Evolutionary conservation across 768 basidiomycete genomes (phyloP).

Genomic region (Thelephora aurantiotincta): DNA sequence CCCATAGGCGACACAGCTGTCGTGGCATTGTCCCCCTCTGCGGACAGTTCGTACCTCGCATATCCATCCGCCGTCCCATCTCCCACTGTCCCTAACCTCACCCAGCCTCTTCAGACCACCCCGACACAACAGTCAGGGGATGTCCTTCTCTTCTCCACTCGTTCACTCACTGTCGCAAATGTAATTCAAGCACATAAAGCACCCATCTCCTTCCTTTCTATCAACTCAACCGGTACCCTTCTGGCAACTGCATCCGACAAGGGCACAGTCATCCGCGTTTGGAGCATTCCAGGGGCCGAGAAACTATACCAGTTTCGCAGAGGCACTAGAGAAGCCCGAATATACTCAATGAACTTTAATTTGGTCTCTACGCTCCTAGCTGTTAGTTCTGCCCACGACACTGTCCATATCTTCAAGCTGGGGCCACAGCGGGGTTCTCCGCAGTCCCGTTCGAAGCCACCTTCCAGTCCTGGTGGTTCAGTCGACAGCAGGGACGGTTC

Average conservation of each 20-base stretch:
- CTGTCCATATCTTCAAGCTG: conserved; percentile 93
- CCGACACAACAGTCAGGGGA: conserved; percentile 48
- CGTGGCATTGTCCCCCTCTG: conserved; percentile 86
- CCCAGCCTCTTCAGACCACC: conserved; percentile 22
- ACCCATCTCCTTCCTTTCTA: conserved; percentile 74
- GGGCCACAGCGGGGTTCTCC: conserved; percentile 23
- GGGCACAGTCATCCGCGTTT: conserved; percentile 95
- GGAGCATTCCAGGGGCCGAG: conserved; percentile 81
- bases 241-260: conserved; percentile 91
- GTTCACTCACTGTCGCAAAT: conserved; percentile 83
- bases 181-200: conserved; percentile 96
- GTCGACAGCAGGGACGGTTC: conserved; percentile 49
- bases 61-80: conserved; percentile 93
- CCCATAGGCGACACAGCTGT: conserved; percentile 42
- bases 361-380: conserved; percentile 68
- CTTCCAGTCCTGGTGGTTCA: conserved; percentile 50
- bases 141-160: conserved; percentile 89
- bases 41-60: conserved; percentile 87
- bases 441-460: conserved; percentile 15
- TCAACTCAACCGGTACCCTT: conserved; percentile 79
- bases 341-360: conserved; percentile 83
- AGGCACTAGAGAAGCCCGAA: conserved; percentile 75
- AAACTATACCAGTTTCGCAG: conserved; percentile 91
- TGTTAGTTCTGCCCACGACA: conserved; percentile 85
- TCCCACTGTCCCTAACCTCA: conserved; percentile 37